Base-by-base conservation (phyloP, 2,329 filamentous ascomycete genomes). In the Davidsoniella neocaledoniae region DNA sequence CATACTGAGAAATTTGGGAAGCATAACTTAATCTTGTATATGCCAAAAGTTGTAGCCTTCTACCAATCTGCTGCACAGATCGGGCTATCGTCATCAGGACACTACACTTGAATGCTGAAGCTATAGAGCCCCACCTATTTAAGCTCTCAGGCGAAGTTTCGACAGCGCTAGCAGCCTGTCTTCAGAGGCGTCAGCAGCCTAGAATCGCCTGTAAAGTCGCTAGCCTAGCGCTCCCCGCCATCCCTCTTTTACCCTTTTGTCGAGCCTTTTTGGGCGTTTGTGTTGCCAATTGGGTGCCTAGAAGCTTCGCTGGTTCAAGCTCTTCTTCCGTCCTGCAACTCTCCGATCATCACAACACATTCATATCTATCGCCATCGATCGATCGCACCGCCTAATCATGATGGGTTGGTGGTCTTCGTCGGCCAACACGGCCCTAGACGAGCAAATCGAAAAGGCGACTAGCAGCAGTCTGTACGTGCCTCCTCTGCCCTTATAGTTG, bases 361-460 rank as follows among this genome's bases (percentile, higher is more conserved):
- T 5, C 19, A 40, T 29, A 9, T 26, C 8, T 21, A 21, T 41
- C n/a, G 39, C 39, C 39, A 41, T 41, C 39, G 10, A 23, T 29
- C 23, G 44, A 23, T 29, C 16, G n/a, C 16, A 36, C 19, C 12
- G 33, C 26, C n/a, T 26, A 56, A 70, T 67, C 59, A 83, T 74
- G 73, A 95, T 95, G 88, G 81, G 86, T 63, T 87, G 88, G 73
- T 98, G 90, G 90, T 96, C 94, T 64, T 85, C 83, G 58, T 90
- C 86, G 63, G 77, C 81, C 67, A 86, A 86, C 66, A 85, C 82
- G 62, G 86, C 87, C 68, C 75, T 98, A 67, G 91, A 98, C 66
- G 88, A 94, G 68, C 91, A 96, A 74, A 83, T 98, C 61, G 90
- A 95, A 64, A 86, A 83, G 66, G 91, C 91, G 48, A 98, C 91